Base-by-base conservation (phyloP, 305 asterid genomes). In the Plantago lanceolata region DNA sequence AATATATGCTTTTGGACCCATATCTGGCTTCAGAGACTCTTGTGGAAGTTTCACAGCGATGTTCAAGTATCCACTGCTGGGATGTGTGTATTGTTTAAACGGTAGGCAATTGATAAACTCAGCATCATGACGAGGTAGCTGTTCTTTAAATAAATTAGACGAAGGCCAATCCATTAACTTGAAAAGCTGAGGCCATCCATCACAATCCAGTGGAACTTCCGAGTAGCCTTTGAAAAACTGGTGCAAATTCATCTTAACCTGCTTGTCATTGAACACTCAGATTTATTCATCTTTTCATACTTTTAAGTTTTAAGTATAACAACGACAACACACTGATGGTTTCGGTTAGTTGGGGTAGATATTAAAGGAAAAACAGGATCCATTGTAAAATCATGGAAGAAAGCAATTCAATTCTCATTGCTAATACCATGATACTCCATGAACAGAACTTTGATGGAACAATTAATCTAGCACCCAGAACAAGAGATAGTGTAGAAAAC, bases 141-240 rank as follows among this genome's bases (percentile, higher is more conserved):
- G 68, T 78, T 86, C 82, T 68, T 80, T 84, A 75, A 85, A 91
- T 53, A 75, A 70, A 70, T 74, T 78, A 28, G 94, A 68, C 15
- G 96, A 87, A 8, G 95, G 97, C 98, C 98, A 92, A 69, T 89
- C 96, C 75, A 89, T 81, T 77, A 92, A 76, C 81, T 89, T 87
- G 26, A 92, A 76, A 67, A 89, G 79, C 71, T 71, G 72, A 51
- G 97, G 98, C 96, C 96, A 89, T 6, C 57, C 64, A 0, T 40
- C 0, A 17, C 5, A 2, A 59, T 81, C 84, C 19, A 43, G 68
- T 35, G 64, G 79, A 61, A 90, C 87, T 13, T 74, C 67, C 56
- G 68, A 53, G 77, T 89, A 91, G 48, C 96, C 96, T 20, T 57
- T 75, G 70, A 92, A 92, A 68, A 89, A 92, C 58, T 85, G 58